A percentile compares a stretch with the other conserved stretches of the same genome.
phyloP scores from a whole-genome alignment of 495 filamentous ascomycete species.

The Lindgomyces ingoldianus region DNA sequence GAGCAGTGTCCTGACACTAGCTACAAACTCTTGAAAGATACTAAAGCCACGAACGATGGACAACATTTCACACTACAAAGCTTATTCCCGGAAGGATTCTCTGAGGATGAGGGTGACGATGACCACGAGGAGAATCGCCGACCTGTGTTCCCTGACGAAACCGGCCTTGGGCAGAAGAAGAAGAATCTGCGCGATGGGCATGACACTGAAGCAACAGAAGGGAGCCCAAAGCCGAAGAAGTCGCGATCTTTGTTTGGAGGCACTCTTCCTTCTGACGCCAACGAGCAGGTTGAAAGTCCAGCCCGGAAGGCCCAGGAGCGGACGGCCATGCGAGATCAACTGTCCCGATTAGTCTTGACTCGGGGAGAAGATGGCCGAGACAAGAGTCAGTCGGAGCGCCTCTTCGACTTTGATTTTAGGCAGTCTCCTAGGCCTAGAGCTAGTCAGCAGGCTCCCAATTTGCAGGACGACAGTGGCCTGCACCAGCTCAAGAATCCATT shows the following conservation, averaged over 20 bases:
- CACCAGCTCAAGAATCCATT: no score
- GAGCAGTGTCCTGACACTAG: no score
- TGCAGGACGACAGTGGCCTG: no score
- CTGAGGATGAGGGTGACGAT: conserved; percentile 1
- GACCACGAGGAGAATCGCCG: not conserved
- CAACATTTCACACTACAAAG: not conserved
- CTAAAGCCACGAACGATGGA: no score
- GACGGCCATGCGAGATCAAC: not conserved
- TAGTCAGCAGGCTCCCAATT: no score
- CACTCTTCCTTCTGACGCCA: not conserved
- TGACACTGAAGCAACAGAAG: not conserved
- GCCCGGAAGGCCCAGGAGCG: not conserved
- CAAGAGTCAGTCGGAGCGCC: not conserved
- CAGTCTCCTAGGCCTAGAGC: not conserved
- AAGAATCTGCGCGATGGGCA: not conserved
- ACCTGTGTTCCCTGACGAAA: not conserved
- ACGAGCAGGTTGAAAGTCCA: not conserved
- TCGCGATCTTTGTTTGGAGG: conserved; percentile 6
- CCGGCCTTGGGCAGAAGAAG: not conserved
- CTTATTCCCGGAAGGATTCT: not conserved
- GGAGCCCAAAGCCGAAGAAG: conserved; percentile 10
- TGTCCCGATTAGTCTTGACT: not conserved
- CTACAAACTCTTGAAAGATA: no score
- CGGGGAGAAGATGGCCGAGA: not conserved
- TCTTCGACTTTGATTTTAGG: not conserved